Evolutionary conservation across 441 rosid genomes (phyloP).

Genomic region (Bocquillonia castaneifolia): DNA sequence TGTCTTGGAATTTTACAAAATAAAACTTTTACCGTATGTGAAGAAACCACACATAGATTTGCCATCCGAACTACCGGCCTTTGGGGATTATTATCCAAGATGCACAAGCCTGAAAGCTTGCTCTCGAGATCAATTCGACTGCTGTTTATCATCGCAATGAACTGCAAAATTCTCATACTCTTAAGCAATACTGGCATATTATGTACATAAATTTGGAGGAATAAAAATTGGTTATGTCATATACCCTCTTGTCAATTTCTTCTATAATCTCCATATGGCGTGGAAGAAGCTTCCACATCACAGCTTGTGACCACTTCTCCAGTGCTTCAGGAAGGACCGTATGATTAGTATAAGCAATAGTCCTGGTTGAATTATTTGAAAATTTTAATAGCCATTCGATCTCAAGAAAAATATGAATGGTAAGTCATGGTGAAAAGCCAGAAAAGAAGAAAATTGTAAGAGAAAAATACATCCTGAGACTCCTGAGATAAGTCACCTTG

Average conservation of each 20-base stretch:
- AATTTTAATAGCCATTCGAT: slow-evolving; percentile 17
- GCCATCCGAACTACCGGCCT: slow-evolving; percentile 99
- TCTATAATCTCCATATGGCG: slow-evolving; percentile 99
- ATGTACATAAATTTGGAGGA: slow-evolving; percentile 13
- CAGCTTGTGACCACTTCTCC: slow-evolving; percentile 96
- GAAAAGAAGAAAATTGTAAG: neutral
- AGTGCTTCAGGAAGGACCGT: slow-evolving; percentile 99
- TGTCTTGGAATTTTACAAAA: slow-evolving; percentile 13
- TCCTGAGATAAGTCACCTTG: slow-evolving; percentile 42
- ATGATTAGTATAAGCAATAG: slow-evolving; percentile 95
- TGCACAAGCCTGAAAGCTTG: slow-evolving; percentile 68
- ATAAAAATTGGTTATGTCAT: slow-evolving; percentile 10
- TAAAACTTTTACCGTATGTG: slow-evolving; percentile 64
- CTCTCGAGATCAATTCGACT: slow-evolving; percentile 66
- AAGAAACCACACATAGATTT: slow-evolving; percentile 85
- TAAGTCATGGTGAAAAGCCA: slow-evolving; percentile 15
- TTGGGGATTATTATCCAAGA: slow-evolving; percentile 82
- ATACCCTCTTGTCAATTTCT: slow-evolving; percentile 92
- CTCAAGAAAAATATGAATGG: slow-evolving; percentile 16
- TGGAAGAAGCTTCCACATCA: slow-evolving; percentile 98
- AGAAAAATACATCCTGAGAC: slow-evolving; percentile 2
- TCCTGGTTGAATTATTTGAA: slow-evolving; percentile 48
- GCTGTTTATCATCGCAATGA: slow-evolving; percentile 49
- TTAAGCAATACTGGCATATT: slow-evolving; percentile 14
- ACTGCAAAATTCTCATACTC: slow-evolving; percentile 43